These are phyloP conservation scores for Trypanosoma lewisi DNA, from an alignment of 208 protist species.

Conservation along the genomic window DNA sequence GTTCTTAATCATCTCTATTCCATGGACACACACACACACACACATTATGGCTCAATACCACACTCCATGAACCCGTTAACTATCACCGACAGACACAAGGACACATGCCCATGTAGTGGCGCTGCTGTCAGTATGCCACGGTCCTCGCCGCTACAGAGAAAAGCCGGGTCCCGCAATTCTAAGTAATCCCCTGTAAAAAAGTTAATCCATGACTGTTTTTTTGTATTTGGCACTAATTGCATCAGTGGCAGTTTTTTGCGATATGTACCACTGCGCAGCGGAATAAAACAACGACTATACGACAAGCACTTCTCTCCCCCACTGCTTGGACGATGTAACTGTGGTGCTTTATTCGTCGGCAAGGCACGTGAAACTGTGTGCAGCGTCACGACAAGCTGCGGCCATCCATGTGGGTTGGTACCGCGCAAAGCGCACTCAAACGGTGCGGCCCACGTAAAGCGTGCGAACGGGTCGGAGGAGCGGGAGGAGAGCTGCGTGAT, in stretches of 20 bases:
- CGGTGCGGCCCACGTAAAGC: slow-evolving; percentile 69
- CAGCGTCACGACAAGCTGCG: slow-evolving; percentile 78
- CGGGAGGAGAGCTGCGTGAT: slow-evolving; percentile 77
- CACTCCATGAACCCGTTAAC: slow-evolving; percentile 70
- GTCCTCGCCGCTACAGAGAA: slow-evolving; percentile 78
- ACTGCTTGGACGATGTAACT: neutral
- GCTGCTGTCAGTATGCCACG: slow-evolving; percentile 65
- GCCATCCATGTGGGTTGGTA: slow-evolving; percentile 83
- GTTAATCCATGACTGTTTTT: slow-evolving; percentile 57
- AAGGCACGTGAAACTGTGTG: slow-evolving; percentile 42
- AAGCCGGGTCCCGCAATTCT: slow-evolving; percentile 75
- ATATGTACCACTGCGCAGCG: slow-evolving; percentile 63
- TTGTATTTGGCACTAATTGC: slow-evolving; percentile 68
- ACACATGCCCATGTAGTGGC: slow-evolving; percentile 58
- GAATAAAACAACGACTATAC: slow-evolving; percentile 83
- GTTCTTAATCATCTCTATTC: neutral
- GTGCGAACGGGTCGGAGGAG: slow-evolving; percentile 50
- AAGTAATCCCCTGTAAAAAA: slow-evolving; percentile 54
- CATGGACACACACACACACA: too few species aligned
- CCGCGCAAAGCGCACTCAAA: slow-evolving; percentile 82
- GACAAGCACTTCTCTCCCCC: slow-evolving; percentile 15
- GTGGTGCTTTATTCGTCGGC: slow-evolving; percentile 19
- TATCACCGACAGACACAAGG: slow-evolving; percentile 65
- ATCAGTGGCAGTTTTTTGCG: slow-evolving; percentile 58
- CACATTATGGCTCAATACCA: slow-evolving; percentile 65